phyloP scores from a whole-genome alignment of 164 flowering plant species.

The Dillenia turbinata region DNA sequence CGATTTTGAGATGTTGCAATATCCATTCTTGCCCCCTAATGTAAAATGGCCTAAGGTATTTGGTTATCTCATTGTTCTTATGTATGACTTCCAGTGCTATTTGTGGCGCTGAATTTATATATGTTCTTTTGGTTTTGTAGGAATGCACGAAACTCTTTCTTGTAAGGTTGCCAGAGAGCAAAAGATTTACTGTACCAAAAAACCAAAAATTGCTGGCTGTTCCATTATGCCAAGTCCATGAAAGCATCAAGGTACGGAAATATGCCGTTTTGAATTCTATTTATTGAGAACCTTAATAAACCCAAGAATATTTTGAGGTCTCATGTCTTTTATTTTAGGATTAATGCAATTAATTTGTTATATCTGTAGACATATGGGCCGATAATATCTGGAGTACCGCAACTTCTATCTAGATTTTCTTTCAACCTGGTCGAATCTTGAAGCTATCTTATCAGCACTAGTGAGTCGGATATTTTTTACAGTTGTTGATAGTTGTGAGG shows the following conservation, averaged over 20 bases:
- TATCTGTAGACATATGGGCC: conserved; percentile 66
- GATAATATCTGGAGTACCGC: conserved; percentile 66
- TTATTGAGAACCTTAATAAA: too few species aligned
- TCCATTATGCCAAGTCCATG: conserved; percentile 62
- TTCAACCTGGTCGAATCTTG: conserved; percentile 40
- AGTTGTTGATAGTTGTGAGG: too few species aligned
- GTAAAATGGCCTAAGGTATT: conserved; percentile 53
- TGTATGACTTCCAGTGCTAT: conserved; percentile 1
- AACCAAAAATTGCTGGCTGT: conserved; percentile 69
- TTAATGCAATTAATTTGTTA: conserved; percentile 1
- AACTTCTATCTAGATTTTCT: conserved; percentile 64
- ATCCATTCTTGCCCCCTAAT: conserved; percentile 57
- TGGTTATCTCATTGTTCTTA: not conserved
- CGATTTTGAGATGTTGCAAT: conserved; percentile 56
- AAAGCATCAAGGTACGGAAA: conserved; percentile 47
- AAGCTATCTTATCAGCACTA: not conserved
- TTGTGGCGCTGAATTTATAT: not conserved
- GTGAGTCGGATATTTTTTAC: not conserved
- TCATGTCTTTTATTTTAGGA: not conserved
- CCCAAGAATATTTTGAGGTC: too few species aligned
- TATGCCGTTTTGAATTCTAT: too few species aligned
- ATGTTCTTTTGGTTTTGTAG: conserved; percentile 24
- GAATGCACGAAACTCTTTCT: conserved; percentile 78
- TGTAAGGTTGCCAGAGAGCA: conserved; percentile 50
- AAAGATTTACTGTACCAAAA: conserved; percentile 51